Percentiles rank a stretch among this genome's conserved stretches.
Evolutionary conservation across 2,329 filamentous ascomycete genomes (phyloP).

Genomic region (Aspergillus spinulosporus): DNA sequence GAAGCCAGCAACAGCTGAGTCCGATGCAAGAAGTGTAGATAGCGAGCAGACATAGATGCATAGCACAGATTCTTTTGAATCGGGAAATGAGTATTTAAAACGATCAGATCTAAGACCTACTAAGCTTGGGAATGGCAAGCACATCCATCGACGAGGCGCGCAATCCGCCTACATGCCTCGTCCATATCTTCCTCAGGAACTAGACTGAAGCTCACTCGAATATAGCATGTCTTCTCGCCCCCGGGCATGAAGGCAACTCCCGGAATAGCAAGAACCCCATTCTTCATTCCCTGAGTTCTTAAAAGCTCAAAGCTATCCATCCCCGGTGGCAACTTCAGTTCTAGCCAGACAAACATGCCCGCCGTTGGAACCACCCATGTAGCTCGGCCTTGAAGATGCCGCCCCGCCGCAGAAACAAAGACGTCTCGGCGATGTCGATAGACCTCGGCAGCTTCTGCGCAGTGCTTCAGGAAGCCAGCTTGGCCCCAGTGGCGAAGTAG

Average conservation of each 20-base stretch:
- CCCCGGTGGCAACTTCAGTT: neutral
- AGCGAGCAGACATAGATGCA: no score
- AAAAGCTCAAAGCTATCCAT: neutral
- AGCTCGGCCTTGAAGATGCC: neutral
- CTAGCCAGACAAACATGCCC: slow-evolving; percentile 14
- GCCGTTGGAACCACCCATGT: slow-evolving; percentile 9
- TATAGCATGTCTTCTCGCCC: neutral
- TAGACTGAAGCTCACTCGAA: slow-evolving; percentile 10
- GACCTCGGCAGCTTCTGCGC: neutral
- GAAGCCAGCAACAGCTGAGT: neutral
- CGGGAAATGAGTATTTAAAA: no score
- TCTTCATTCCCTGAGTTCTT: neutral
- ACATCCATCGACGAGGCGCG: neutral
- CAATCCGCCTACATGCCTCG: slow-evolving; percentile 5
- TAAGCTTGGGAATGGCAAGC: no score
- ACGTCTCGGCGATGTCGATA: slow-evolving; percentile 4
- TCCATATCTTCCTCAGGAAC: slow-evolving; percentile 6
- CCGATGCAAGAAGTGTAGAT: no score
- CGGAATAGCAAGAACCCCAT: neutral
- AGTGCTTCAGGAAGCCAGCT: neutral
- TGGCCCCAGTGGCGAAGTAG: neutral
- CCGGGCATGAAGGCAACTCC: neutral
- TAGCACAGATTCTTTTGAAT: no score
- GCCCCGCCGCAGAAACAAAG: slow-evolving; percentile 8
- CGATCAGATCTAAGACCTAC: no score